Evolutionary conservation across 2,329 filamentous ascomycete genomes (phyloP), one percentile per base, ranked within the genome.

Genomic region (Neonectria magnoliae): DNA sequence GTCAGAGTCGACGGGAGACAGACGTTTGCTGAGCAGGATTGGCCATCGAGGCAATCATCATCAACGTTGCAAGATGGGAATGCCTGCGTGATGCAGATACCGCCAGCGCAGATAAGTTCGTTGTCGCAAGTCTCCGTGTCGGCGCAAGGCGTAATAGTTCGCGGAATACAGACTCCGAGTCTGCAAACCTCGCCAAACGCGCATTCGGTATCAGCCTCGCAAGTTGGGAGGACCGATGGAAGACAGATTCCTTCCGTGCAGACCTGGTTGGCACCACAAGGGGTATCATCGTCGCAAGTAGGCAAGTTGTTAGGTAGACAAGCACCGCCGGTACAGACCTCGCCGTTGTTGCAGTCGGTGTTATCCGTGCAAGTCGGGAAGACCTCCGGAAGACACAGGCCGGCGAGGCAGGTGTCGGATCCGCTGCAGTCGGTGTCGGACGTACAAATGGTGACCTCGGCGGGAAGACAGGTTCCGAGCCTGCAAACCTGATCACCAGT

Each of bases 401-500:
- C 60, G 14, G 55, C 60, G 11, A 63, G 48, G 14, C 60, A 63
- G 7, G 42, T 29, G 1, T 33, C 48, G 1, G 50, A 27, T 14
- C 20, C 33, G 4, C 31, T 58, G 3, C 60, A 63, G 9, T 63
- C 20, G 7, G 9, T 18, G 18, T 48, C 33, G 10, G 60, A 25
- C 22, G 54, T 50, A 20, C 60, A 63, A 2, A 16, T n/a, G 4
- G 48, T 53, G 5, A 63, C 9, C 1, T 38, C 22, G 20, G 53
- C 55, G 13, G 60, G 60, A 8, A 63, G 53, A 33, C 60, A 63
- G 42, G 42, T 55, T 8, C 60, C 60, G 16, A 63, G 60, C 8
- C 60, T 16, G 25, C 60, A 63, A 1, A 63, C 55, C 5, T 63
- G 48, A 27, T 55, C 50, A 16, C 50, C 55, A 6, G 44, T 25